Evolutionary conservation across 306 rosid species (phyloP), one percentile per base, ranked within the genome.

Genomic region (Nissolia schottii): DNA sequence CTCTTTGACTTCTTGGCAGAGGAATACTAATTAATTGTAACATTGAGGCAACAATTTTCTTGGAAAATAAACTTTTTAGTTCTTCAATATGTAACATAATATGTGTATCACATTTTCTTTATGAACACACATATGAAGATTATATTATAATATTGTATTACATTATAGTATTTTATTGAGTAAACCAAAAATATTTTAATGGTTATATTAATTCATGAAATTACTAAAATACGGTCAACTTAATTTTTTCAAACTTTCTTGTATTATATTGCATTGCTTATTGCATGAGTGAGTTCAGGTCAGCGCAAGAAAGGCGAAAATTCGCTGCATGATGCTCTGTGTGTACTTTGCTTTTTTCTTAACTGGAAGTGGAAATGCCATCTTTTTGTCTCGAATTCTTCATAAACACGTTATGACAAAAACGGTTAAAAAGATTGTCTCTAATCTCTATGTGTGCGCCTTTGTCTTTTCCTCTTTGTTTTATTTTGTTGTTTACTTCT

Each of bases 1-100:
- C 70, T 58, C 55, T 59, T 75, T 5, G 79, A n/a, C 43, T 60
- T 80, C 27, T 73, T 76, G 81, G 77, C 84, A 64, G 29, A 20
- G 66, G 49, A 74, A 78, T 74, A 74, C 61, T 32, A 50, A 68
- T 24, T 18, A 56, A 60, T 7, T 24, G 48, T 25, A 46, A 66
- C 11, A 31, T 8, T 37, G 54, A 32, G 41, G 46, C 19, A 69
- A 49, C 67, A 63, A 37, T 68, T 64, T 74, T 73, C 76, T 77
- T 16, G 70, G 72, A 66, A 67, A 48, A 41, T 43, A 61, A 71
- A 53, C 7, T n/a, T 43, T 60, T 9, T 48, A 28, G 73, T 6
- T 46, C 45, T 40, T 70, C 46, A 40, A 4, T 20, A 5, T 27
- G 11, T 11, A 7, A 22, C n/a, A 14, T 2, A 27, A 15, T n/a